A percentile compares a stretch with the other conserved stretches of the same genome.
These are phyloP conservation scores for Cunninghamia lanceolata DNA, from an alignment of 75 land plant genomes.

Conservation along the genomic window DNA sequence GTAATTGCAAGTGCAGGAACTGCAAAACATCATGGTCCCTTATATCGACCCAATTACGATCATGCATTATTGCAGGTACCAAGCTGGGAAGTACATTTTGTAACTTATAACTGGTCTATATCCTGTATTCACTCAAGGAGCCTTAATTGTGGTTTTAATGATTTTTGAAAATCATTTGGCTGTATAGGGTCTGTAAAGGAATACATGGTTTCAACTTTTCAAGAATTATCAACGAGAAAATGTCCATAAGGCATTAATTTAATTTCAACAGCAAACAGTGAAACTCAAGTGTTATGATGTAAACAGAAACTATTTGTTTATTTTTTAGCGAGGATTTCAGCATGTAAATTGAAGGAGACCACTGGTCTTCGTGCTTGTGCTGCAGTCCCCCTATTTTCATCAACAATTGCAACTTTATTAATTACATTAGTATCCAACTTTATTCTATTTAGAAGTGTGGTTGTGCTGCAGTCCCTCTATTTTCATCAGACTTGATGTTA, in stretches of 20 bases:
- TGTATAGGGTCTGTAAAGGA: not conserved
- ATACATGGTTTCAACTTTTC: not conserved
- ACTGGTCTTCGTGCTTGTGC: not conserved
- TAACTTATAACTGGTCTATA: not conserved
- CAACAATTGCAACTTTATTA: not conserved
- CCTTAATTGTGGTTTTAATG: not conserved
- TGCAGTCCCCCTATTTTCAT: no score
- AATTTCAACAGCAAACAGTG: not conserved
- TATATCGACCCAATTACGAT: slow-evolving; percentile 18
- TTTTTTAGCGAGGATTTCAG: not conserved
- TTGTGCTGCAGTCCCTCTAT: not conserved
- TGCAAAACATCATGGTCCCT: slow-evolving; percentile 35
- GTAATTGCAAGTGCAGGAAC: slow-evolving; percentile 48
- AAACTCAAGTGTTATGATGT: not conserved
- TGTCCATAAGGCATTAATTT: not conserved
- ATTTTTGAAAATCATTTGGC: not conserved
- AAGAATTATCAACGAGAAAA: not conserved
- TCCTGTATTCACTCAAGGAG: not conserved
- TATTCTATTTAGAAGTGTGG: not conserved
- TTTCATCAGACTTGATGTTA: not conserved
- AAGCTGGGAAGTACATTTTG: not conserved
- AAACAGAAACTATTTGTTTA: not conserved
- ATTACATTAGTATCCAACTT: not conserved
- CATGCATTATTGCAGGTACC: slow-evolving; percentile 14
- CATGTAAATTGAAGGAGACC: not conserved